Conservation (phyloP, 345 rosid genomes). For the Cardamine chenopodiifolia region DNA sequence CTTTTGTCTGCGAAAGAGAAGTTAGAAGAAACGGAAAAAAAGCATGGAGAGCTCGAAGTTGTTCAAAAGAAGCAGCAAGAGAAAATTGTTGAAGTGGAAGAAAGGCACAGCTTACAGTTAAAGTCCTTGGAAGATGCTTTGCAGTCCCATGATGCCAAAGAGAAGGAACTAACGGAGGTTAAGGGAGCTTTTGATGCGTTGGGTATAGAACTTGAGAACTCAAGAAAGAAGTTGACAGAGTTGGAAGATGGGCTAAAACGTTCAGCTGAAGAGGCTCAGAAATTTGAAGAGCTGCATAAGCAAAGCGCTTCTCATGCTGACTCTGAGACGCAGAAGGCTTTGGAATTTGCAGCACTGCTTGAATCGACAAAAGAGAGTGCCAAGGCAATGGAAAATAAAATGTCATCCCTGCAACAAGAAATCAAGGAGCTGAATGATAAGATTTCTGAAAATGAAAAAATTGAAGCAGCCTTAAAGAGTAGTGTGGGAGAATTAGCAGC, state of each 20-base stretch:
- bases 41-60: constrained; percentile 64
- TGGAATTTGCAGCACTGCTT: constrained; percentile 76
- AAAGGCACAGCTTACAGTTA: constrained; percentile 62
- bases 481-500: constrained; percentile 63
- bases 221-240: constrained; percentile 65
- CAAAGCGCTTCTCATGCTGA: constrained; percentile 78
- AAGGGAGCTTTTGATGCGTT: constrained; percentile 75
- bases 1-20: constrained; percentile 57
- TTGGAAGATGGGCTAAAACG: constrained; percentile 63
- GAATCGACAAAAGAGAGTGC: constrained; percentile 57
- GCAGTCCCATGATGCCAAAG: constrained; percentile 70
- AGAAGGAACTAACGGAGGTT: constrained; percentile 69
- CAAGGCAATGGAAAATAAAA: constrained; percentile 67
- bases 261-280: constrained; percentile 65
- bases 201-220: constrained; percentile 64
- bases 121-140: constrained; percentile 62
- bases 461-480: constrained; percentile 70
- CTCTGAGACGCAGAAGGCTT: constrained; percentile 69
- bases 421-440: constrained; percentile 64
- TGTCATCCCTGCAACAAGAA: constrained; percentile 66
- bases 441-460: constrained; percentile 65
- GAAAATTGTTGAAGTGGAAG: constrained; percentile 64
- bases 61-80: constrained; percentile 67
- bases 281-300: constrained; percentile 81
- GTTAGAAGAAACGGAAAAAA: constrained; percentile 61